Conservation (phyloP, 257 asterid genomes). For the Verbascum thapsus region DNA sequence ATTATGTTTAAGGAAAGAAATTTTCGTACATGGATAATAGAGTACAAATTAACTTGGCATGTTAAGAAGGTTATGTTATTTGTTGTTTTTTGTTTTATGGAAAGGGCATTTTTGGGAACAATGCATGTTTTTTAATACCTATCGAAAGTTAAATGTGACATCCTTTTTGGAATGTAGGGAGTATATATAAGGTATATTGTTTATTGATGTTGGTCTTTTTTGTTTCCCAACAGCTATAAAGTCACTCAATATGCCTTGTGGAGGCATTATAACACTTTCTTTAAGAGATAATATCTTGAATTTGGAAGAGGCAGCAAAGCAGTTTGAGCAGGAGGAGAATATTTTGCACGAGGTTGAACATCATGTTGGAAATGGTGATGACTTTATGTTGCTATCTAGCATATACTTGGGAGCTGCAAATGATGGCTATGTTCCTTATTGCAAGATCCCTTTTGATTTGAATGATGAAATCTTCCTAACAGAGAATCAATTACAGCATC, state of each 20-base stretch:
- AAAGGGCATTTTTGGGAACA: too few relatives aligned
- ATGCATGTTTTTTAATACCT: too few relatives aligned
- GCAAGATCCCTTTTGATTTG: constrained; percentile 41
- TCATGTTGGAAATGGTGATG: constrained; percentile 43
- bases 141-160: too few relatives aligned
- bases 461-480: constrained; percentile 30
- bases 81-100: too few relatives aligned
- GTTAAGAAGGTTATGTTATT: too few relatives aligned
- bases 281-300: constrained; percentile 71
- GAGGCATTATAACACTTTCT: constrained; percentile 46
- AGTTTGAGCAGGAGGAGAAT: constrained; percentile 72
- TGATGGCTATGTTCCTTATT: constrained; percentile 67
- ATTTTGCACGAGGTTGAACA: constrained; percentile 57
- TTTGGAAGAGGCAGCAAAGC: constrained; percentile 76
- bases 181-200: constrained; percentile 8
- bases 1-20: too few relatives aligned
- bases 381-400: constrained; percentile 45
- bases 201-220: constrained; percentile 25
- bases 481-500: constrained; percentile 26
- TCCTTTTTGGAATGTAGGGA: too few relatives aligned
- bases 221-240: constrained; percentile 53
- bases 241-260: constrained; percentile 62
- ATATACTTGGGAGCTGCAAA: constrained; percentile 49
- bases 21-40: too few relatives aligned
- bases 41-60: too few relatives aligned